Percentiles rank a stretch among this genome's conserved stretches.
Conservation (phyloP, 202 grass and related monocot species). For the Digitaria exilis region DNA sequence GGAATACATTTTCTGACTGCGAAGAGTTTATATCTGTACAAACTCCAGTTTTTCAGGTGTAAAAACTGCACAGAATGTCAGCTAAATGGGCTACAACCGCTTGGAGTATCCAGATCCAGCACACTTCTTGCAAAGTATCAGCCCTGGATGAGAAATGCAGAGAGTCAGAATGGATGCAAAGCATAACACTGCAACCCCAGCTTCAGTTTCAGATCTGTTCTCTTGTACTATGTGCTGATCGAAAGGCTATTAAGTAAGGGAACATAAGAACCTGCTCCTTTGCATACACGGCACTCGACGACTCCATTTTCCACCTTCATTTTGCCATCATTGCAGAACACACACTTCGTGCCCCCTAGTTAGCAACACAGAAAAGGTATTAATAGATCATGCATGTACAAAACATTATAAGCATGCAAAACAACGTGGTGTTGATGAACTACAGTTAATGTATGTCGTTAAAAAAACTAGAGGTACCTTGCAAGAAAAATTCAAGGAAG, state of each 20-base stretch:
- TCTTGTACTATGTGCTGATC: neutral
- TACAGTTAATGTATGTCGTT: neutral
- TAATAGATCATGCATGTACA: neutral
- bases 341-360: slow-evolving; percentile 85
- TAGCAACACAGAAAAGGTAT: slow-evolving; percentile 8
- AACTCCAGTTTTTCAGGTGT: neutral
- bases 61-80: neutral
- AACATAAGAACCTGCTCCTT: slow-evolving; percentile 75
- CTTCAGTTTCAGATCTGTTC: neutral
- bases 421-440: neutral
- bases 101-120: slow-evolving; percentile 91
- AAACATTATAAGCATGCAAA: neutral
- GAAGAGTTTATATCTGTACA: slow-evolving; percentile 29
- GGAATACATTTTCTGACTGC: neutral
- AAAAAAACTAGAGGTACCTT: neutral
- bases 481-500: neutral
- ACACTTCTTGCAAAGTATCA: slow-evolving; percentile 94
- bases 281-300: slow-evolving; percentile 84
- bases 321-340: slow-evolving; percentile 87
- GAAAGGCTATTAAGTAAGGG: slow-evolving; percentile 2
- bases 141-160: slow-evolving; percentile 51
- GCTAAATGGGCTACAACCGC: slow-evolving; percentile 48
- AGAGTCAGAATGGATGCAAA: neutral
- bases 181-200: neutral
- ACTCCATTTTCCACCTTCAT: slow-evolving; percentile 80